Conservation (phyloP, 179 eudicot species). For the Monotropa hypopitys region DNA sequence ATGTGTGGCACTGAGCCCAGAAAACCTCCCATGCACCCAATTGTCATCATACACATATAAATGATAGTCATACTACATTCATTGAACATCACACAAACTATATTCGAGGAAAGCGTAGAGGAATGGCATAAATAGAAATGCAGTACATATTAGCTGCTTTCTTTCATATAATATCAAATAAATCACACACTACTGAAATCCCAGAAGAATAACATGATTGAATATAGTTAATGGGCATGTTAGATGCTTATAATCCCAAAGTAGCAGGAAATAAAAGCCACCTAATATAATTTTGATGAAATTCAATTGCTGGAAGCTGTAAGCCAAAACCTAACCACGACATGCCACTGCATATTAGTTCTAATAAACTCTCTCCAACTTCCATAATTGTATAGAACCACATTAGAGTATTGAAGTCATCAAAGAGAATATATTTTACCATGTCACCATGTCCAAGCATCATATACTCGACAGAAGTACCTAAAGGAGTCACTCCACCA, state of each 20-base stretch:
- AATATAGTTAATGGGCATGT: neutral
- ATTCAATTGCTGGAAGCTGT: neutral
- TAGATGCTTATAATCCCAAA: neutral
- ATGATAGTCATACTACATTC: neutral
- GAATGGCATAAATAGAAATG: neutral
- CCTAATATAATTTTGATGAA: neutral
- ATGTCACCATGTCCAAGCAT: conserved; percentile 99
- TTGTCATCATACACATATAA: neutral
- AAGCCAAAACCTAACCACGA: neutral
- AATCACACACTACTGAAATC: neutral
- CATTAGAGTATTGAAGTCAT: neutral
- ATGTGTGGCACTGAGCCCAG: neutral
- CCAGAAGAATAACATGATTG: neutral
- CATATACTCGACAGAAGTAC: conserved; percentile 58
- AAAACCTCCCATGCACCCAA: neutral
- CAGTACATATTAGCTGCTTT: neutral
- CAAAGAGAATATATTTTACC: conserved; percentile 38
- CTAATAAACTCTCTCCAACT: neutral
- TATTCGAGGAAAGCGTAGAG: neutral
- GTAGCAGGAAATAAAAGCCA: neutral
- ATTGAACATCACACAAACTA: neutral
- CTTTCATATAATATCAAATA: neutral
- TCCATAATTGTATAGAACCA: conserved; percentile 1
- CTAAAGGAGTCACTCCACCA: conserved; percentile 57
- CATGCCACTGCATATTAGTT: neutral